Evolutionary conservation across 2,329 filamentous ascomycete species (phyloP).

Genomic region (Cladosporium colombiae): DNA sequence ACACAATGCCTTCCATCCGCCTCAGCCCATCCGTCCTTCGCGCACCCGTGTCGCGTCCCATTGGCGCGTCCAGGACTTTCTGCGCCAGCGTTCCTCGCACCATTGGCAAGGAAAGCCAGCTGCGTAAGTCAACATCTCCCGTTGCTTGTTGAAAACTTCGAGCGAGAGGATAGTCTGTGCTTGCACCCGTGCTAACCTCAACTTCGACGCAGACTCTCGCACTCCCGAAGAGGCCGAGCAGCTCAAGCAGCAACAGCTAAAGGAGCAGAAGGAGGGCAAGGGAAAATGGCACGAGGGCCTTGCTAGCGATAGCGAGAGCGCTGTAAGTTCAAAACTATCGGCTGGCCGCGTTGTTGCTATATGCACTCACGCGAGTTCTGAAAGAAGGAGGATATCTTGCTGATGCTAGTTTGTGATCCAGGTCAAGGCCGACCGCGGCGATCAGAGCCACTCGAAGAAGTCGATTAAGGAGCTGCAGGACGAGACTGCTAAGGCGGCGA

Average conservation of each 20-base stretch:
- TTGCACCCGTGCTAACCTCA: neutral
- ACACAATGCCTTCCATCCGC: slow-evolving; percentile 22
- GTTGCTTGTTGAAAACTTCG: too few species aligned
- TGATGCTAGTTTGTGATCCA: slow-evolving; percentile 20
- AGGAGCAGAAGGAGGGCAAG: slow-evolving; percentile 57
- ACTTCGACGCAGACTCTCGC: slow-evolving; percentile 32
- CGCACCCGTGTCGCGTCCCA: slow-evolving; percentile 28
- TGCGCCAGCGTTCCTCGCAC: slow-evolving; percentile 39
- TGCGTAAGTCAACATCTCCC: slow-evolving; percentile 40
- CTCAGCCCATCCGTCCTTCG: slow-evolving; percentile 29
- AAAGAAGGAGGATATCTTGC: neutral
- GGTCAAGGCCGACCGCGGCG: slow-evolving; percentile 41
- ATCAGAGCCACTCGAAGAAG: slow-evolving; percentile 32
- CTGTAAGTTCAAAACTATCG: slow-evolving; percentile 50
- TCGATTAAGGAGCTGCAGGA: slow-evolving; percentile 39
- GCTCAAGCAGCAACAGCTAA: slow-evolving; percentile 64
- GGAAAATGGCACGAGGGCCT: slow-evolving; percentile 77
- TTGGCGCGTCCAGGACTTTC: slow-evolving; percentile 35
- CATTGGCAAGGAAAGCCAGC: slow-evolving; percentile 43
- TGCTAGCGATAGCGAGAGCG: slow-evolving; percentile 77
- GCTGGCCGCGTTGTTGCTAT: neutral
- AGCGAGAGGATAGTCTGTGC: neutral
- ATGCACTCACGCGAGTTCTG: neutral
- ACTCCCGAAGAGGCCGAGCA: slow-evolving; percentile 46
- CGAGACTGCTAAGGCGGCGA: slow-evolving; percentile 36